Evolutionary conservation across 164 flowering plant species (phyloP).

Genomic region (Macadamia integrifolia): DNA sequence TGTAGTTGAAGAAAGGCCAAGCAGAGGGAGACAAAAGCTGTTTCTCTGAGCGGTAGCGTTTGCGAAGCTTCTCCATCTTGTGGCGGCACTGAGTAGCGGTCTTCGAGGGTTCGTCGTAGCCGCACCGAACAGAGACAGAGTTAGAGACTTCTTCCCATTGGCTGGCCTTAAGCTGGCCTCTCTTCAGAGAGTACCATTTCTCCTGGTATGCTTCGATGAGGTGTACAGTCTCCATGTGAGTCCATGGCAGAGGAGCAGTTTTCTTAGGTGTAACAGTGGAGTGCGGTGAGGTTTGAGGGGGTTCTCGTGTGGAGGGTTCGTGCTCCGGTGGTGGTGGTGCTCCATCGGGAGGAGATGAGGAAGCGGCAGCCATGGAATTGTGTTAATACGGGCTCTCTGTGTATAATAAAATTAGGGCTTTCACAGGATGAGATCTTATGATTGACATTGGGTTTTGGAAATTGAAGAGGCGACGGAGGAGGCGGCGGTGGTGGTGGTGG

Average conservation of each 20-base stretch:
- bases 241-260: constrained; percentile 60
- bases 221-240: constrained; percentile 61
- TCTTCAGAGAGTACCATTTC: constrained; percentile 74
- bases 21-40: constrained; percentile 26
- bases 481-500: not conserved
- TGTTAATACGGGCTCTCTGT: not conserved
- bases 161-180: constrained; percentile 63
- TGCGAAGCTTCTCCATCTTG: constrained; percentile 94
- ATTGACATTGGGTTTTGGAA: not conserved
- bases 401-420: not conserved
- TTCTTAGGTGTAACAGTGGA: not conserved
- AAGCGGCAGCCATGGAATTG: not conserved
- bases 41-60: constrained; percentile 69
- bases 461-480: too few species aligned
- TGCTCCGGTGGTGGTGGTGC: not conserved
- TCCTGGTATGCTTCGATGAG: constrained; percentile 77
- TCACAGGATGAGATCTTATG: not conserved
- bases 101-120: constrained; percentile 50
- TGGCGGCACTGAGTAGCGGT: constrained; percentile 88
- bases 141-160: constrained; percentile 88
- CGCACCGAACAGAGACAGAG: constrained; percentile 68
- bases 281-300: not conserved
- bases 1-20: constrained; percentile 58
- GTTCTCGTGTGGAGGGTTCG: not conserved
- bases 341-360: not conserved